These are phyloP conservation scores for Sutorius eximius DNA, from an alignment of 1,284 basidiomycete genomes.

Conservation along the genomic window DNA sequence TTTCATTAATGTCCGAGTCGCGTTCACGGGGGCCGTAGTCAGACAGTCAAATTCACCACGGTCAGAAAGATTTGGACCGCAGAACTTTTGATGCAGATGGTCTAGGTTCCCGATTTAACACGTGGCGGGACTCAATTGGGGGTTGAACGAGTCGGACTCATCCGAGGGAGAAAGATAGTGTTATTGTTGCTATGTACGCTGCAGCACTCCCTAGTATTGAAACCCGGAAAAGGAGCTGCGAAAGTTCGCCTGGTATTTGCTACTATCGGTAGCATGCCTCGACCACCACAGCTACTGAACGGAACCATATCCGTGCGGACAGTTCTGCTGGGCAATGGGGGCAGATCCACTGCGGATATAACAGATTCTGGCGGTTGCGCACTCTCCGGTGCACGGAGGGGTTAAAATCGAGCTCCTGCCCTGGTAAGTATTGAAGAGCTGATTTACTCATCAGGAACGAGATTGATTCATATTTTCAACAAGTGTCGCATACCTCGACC, in stretches of 20 bases:
- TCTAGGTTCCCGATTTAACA: neutral
- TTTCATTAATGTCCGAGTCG: neutral
- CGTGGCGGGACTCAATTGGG: too few relatives aligned
- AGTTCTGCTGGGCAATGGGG: conserved; percentile 58
- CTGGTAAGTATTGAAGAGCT: conserved; percentile 71
- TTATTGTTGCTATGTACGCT: too few relatives aligned
- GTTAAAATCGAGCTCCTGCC: conserved; percentile 64
- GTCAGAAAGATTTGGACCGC: neutral
- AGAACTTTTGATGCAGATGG: neutral
- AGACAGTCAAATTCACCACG: neutral
- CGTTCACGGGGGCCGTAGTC: too few relatives aligned
- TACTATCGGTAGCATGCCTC: too few relatives aligned
- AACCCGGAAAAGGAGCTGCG: too few relatives aligned
- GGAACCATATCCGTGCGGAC: conserved; percentile 61
- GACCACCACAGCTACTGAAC: conserved; percentile 47
- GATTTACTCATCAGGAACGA: conserved; percentile 14
- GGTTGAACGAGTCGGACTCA: too few relatives aligned
- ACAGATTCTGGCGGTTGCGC: conserved; percentile 69
- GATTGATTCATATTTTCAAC: neutral
- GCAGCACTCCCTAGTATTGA: too few relatives aligned
- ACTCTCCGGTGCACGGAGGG: conserved; percentile 59
- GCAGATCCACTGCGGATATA: conserved; percentile 77
- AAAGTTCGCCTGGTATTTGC: too few relatives aligned
- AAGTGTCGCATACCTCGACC: conserved; percentile 47
- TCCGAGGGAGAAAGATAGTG: too few relatives aligned